Evolutionary conservation across 495 filamentous ascomycete species (phyloP), one percentile per base, ranked within the genome.

Genomic region (Penicillium bialowiezense): DNA sequence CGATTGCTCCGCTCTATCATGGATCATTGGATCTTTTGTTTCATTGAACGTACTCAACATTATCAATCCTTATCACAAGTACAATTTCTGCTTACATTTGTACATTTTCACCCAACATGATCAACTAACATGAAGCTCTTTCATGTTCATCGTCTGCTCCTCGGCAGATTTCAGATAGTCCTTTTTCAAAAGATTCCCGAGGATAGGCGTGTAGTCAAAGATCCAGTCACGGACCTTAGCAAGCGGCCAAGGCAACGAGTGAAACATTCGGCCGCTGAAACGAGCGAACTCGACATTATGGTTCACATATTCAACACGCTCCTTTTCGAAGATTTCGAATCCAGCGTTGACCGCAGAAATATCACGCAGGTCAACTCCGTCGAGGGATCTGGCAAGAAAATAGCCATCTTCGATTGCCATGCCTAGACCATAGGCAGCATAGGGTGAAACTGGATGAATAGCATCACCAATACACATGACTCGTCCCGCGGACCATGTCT

Each of bases 371-470:
- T 56, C 53, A 38, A 60, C 57, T 1, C 57, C 57, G 19, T 56
- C 53, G 1, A 60, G 42, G 0, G 50, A 15, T 33, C 24, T 47
- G 10, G 57, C 53, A 20, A 60, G 46, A 31, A 42, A 56, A 34
- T 56, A 60, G 3, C 57, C 50, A 35, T 60, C 53, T 35, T 60
- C 53, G 20, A 60, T 54, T 19, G 57, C 57, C 53, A 60, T 60
- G 6, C 57, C 57, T 46, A 60, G 56, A 1, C 57, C 57, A 48
- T 60, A 60, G 14, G 57, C 57, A 8, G 53, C 57, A 51, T 60
- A 60, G 26, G 57, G 57, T 15, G 57, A 56, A 3, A 60, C 53
- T 5, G 53, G 50, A 9, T 60, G 57, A 13, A 60, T 52, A 7
- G 57, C 50, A 48, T 60, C 57, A 9, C 52, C 53, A 10, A 60